These are phyloP conservation scores for Rhizophagus clarus DNA, from an alignment of 192 early-diverging fungal species.

Conservation along the genomic window DNA sequence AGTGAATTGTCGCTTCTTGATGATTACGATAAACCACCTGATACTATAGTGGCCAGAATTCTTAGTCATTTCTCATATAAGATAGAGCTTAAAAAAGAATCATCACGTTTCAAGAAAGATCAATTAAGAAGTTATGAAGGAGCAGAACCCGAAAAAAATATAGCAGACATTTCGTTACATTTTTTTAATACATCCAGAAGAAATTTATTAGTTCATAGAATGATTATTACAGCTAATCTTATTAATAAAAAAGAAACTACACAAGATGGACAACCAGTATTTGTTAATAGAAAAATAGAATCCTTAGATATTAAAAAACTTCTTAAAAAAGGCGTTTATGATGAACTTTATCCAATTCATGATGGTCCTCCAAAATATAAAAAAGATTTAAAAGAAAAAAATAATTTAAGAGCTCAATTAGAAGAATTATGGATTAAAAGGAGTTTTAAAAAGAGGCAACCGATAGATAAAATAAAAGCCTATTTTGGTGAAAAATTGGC, in stretches of 20 bases:
- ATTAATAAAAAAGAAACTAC: conserved; percentile 34
- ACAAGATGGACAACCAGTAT: conserved; percentile 31
- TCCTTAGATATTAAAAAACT: conserved; percentile 48
- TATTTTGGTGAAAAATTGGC: conserved; percentile 76
- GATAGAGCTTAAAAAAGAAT: conserved; percentile 39
- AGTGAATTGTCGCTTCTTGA: conserved; percentile 12
- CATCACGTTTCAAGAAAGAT: conserved; percentile 41
- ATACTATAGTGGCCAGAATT: conserved; percentile 1
- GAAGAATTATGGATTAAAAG: conserved; percentile 46
- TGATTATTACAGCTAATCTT: conserved; percentile 24
- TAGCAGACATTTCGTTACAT: conserved; percentile 43
- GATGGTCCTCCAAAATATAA: conserved; percentile 51
- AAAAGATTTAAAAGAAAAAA: conserved; percentile 33
- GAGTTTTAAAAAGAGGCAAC: conserved; percentile 40
- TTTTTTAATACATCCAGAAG: conserved; percentile 36
- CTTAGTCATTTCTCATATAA: conserved; percentile 17
- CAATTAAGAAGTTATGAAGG: conserved; percentile 37
- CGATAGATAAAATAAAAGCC: conserved; percentile 49
- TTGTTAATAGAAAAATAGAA: conserved; percentile 33
- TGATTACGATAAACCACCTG: conserved; percentile 33
- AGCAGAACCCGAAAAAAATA: conserved; percentile 38
- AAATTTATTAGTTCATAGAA: conserved; percentile 32
- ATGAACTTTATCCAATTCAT: conserved; percentile 56
- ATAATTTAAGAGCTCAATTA: conserved; percentile 41
- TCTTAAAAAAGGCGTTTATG: conserved; percentile 44